Base-by-base conservation (phyloP, 2,329 filamentous ascomycete species). In the Zymoseptoria passerinii region DNA sequence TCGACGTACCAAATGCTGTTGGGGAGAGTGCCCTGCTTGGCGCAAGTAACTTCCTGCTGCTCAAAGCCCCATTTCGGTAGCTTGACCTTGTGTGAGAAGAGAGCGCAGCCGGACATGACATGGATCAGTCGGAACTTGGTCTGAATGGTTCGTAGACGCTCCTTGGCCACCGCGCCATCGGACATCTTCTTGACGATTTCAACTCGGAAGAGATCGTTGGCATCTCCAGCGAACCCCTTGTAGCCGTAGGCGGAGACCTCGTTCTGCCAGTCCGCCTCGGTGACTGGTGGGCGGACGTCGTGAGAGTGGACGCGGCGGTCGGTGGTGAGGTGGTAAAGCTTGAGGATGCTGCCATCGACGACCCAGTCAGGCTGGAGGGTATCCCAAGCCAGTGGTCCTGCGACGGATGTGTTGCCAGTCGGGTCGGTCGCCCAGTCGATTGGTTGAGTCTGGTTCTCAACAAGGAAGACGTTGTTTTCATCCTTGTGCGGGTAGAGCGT, bases 81-180 rank as follows among this genome's bases (percentile, higher is more conserved):
- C 79, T 99, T 99, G 72, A 97, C 92, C 78, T 96, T 97, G 81
- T 99, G 94, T 0, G 92, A 97, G 80, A 99, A 99, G 23, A 99
- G 81, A 10, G 87, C 89, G 71, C 94, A 99, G 52, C 92, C 92
- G 63, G 91, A 96, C 94, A 99, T 97, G 72, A 96, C 77, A 71
- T 99, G 94, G 35, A 97, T 83, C 50, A 99, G 87, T 71, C 85
- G 88, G 79, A 99, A 99, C 78, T 97, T 97, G 68, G 91, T 91
- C 76, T 99, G 87, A 64, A 99, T 97, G 28, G 94, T 96, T 59
- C 94, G 85, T 54, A 99, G 72, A 29, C 92, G 87, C 68, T 89
- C 83, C 79, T 95, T 95, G 58, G 92, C 90, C 58, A 85, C 78
- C 19, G 83, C 80, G 8, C 88, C 85, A 63, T 89, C 84, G 6